A percentile compares a stretch with the other conserved stretches of the same genome.
Evolutionary conservation across 768 basidiomycete species (phyloP).

Genomic region (Royoungia palumana): DNA sequence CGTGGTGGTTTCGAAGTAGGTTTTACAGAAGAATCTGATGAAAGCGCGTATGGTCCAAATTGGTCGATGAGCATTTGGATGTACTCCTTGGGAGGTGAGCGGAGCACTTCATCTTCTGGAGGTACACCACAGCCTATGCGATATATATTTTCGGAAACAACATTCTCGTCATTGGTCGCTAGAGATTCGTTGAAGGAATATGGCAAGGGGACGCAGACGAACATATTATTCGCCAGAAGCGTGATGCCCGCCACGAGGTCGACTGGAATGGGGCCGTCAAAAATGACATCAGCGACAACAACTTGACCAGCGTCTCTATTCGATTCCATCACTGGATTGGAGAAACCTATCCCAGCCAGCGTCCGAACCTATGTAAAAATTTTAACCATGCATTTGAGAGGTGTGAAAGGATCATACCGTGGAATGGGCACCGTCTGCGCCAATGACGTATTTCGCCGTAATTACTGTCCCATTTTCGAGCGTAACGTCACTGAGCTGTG

Average conservation of each 20-base stretch:
- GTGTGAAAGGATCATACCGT: conserved; percentile 28
- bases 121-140: conserved; percentile 45
- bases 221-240: conserved; percentile 9
- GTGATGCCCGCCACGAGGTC: not conserved
- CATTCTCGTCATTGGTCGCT: conserved; percentile 11
- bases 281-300: conserved; percentile 16
- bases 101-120: conserved; percentile 30
- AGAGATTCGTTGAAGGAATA: conserved; percentile 17
- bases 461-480: conserved; percentile 48
- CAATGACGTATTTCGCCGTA: conserved; percentile 46
- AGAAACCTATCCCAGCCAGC: conserved; percentile 40
- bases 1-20: conserved; percentile 25
- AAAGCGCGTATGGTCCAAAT: conserved; percentile 36
- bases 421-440: conserved; percentile 51
- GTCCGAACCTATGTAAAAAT: conserved; percentile 50
- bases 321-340: conserved; percentile 37
- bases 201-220: conserved; percentile 12
- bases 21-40: conserved; percentile 37
- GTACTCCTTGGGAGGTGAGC: conserved; percentile 38
- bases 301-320: conserved; percentile 32
- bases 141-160: conserved; percentile 23
- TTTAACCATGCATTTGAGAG: not conserved
- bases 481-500: conserved; percentile 34
- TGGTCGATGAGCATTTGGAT: conserved; percentile 44
- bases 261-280: not conserved